A percentile compares a stretch with the other conserved stretches of the same genome.
Conservation (phyloP, 2,329 filamentous ascomycete species). For the Cladosporium colombiae region DNA sequence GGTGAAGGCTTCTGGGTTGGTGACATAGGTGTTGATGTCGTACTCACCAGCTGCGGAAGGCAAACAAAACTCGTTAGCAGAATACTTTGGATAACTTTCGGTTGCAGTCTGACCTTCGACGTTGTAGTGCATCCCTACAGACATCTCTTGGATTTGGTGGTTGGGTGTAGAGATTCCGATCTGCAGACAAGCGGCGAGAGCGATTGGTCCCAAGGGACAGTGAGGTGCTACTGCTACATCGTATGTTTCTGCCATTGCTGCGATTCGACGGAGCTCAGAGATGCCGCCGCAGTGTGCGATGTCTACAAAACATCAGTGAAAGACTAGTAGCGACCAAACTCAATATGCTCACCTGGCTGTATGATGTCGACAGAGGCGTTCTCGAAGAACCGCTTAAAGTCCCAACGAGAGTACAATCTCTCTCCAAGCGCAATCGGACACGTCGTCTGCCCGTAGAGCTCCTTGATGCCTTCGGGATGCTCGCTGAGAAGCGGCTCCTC, state of each 20-base stretch:
- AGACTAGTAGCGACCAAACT: neutral
- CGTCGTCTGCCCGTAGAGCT: conserved; percentile 56
- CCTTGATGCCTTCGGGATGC: conserved; percentile 64
- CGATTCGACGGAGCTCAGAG: conserved; percentile 68
- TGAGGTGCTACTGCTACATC: conserved; percentile 73
- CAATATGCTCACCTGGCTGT: conserved; percentile 48
- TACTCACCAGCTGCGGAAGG: conserved; percentile 51
- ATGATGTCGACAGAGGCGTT: conserved; percentile 67
- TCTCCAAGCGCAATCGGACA: conserved; percentile 71
- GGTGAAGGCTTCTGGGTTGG: conserved; percentile 29
- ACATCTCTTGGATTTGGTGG: conserved; percentile 77
- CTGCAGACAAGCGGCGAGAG: conserved; percentile 69
- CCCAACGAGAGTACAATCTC: conserved; percentile 69
- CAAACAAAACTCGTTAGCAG: neutral
- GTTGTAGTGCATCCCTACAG: conserved; percentile 77
- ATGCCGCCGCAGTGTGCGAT: conserved; percentile 72
- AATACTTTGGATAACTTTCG: conserved; percentile 38
- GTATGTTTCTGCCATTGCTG: conserved; percentile 69
- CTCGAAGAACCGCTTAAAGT: conserved; percentile 70
- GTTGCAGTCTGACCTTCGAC: conserved; percentile 58
- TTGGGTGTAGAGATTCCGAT: conserved; percentile 62
- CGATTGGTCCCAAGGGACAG: conserved; percentile 70
- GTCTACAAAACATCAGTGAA: conserved; percentile 47
- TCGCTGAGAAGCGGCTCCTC: conserved; percentile 73
- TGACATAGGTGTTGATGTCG: conserved; percentile 50